Percentiles rank a stretch among this genome's conserved stretches.
These are phyloP conservation scores for Phytophthora capsici DNA, from an alignment of 352 stramenopile species.

Conservation along the genomic window DNA sequence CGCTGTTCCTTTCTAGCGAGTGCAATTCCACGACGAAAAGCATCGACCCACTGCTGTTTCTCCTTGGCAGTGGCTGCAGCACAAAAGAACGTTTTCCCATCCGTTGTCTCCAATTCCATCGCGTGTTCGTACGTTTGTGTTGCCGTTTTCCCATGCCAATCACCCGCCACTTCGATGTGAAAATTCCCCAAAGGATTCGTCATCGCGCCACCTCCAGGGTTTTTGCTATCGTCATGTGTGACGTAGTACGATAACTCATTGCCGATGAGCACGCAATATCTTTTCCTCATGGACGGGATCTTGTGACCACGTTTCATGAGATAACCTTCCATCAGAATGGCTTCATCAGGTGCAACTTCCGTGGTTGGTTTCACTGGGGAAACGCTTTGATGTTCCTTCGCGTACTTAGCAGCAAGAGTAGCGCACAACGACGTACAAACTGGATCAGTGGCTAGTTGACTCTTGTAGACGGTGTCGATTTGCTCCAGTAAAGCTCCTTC, in stretches of 20 bases:
- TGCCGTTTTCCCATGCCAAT: slow-evolving; percentile 75
- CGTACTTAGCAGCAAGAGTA: slow-evolving; percentile 26
- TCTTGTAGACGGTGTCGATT: slow-evolving; percentile 78
- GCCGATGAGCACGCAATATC: slow-evolving; percentile 69
- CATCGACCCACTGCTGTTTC: slow-evolving; percentile 67
- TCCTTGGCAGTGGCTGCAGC: slow-evolving; percentile 57
- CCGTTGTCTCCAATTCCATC: slow-evolving; percentile 71
- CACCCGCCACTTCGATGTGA: slow-evolving; percentile 57
- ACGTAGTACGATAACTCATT: slow-evolving; percentile 69
- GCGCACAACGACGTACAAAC: slow-evolving; percentile 36
- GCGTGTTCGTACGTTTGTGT: slow-evolving; percentile 60
- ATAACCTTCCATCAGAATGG: slow-evolving; percentile 77
- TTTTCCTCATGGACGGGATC: slow-evolving; percentile 78
- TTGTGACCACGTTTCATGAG: slow-evolving; percentile 75
- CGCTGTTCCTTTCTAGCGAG: slow-evolving; percentile 29
- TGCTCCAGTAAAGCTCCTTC: slow-evolving; percentile 59
- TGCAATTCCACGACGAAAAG: slow-evolving; percentile 61
- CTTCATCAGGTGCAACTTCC: background rate
- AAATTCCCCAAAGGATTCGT: slow-evolving; percentile 44
- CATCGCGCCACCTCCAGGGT: slow-evolving; percentile 34
- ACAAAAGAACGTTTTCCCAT: slow-evolving; percentile 80
- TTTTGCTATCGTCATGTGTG: slow-evolving; percentile 73
- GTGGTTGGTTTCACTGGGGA: background rate
- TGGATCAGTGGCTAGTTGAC: slow-evolving; percentile 41
- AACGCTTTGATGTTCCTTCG: slow-evolving; percentile 8